Conservation (phyloP, 164 flowering plant species). For the Warburgia ugandensis region DNA sequence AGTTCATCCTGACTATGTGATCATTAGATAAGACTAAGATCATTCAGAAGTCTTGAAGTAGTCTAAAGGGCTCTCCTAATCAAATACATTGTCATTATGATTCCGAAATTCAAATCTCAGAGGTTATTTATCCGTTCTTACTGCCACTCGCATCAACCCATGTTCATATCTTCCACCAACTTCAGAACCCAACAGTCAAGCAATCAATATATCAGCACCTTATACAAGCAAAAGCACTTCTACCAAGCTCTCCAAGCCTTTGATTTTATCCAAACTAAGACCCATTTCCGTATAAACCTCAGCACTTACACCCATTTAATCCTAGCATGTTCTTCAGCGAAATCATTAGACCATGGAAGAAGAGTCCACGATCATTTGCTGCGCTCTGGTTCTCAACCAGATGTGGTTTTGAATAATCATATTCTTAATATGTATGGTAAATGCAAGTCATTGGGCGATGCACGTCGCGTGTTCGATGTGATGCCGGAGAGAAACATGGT, state of each 20-base stretch:
- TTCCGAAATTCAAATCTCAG: too few relatives aligned
- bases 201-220: conserved; percentile 38
- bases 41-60: too few relatives aligned
- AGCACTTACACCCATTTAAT: conserved; percentile 42
- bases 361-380: conserved; percentile 39
- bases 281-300: conserved; percentile 20
- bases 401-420: conserved; percentile 45
- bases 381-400: conserved; percentile 26
- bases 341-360: conserved; percentile 35
- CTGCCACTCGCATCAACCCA: too few relatives aligned
- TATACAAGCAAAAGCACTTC: conserved; percentile 45
- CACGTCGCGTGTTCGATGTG: conserved; percentile 42
- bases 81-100: too few relatives aligned
- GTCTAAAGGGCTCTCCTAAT: too few relatives aligned
- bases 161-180: too few relatives aligned
- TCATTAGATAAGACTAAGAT: too few relatives aligned
- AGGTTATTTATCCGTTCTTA: too few relatives aligned
- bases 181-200: conserved; percentile 33
- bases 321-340: conserved; percentile 44
- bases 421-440: conserved; percentile 66
- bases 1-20: too few relatives aligned
- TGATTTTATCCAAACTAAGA: conserved; percentile 25
- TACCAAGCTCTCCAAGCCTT: conserved; percentile 53
- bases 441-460: conserved; percentile 50
- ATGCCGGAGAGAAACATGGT: conserved; percentile 51